Evolutionary conservation across 305 asterid genomes (phyloP).

Genomic region (Solanum aculeatissimum): DNA sequence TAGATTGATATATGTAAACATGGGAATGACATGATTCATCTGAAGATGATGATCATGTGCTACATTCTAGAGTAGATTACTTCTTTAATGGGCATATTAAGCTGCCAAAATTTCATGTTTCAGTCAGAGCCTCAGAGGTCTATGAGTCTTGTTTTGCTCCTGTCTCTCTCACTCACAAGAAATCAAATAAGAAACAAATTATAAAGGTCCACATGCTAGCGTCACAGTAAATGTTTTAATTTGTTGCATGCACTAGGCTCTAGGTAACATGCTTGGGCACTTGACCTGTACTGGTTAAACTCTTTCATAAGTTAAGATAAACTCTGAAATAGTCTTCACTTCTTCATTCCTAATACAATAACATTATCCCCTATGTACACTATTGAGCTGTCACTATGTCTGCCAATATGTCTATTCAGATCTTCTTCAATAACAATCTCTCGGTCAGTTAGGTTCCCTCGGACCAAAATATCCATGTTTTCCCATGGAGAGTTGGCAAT

Average conservation of each 20-base stretch:
- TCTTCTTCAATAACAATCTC: background rate
- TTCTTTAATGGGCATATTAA: background rate
- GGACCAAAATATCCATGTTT: background rate
- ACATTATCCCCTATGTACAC: background rate
- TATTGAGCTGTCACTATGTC: background rate
- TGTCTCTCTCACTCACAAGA: background rate
- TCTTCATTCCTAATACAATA: background rate
- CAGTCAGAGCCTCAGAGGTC: background rate
- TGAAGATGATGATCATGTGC: background rate
- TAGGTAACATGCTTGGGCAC: background rate
- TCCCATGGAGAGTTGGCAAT: background rate
- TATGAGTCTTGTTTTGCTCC: background rate
- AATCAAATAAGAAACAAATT: background rate
- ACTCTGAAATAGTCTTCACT: background rate
- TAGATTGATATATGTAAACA: background rate
- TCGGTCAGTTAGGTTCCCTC: background rate
- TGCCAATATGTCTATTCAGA: background rate
- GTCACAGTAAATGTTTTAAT: background rate
- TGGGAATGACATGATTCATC: background rate
- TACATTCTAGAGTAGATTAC: background rate
- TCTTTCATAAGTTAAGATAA: background rate
- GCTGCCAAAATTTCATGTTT: background rate
- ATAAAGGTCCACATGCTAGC: background rate
- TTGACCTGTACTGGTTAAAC: background rate
- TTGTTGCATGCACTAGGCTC: background rate